Percentiles rank a stretch among this genome's conserved stretches.
phyloP scores from a whole-genome alignment of 1,284 basidiomycete species.

The Tremellales sp. region DNA sequence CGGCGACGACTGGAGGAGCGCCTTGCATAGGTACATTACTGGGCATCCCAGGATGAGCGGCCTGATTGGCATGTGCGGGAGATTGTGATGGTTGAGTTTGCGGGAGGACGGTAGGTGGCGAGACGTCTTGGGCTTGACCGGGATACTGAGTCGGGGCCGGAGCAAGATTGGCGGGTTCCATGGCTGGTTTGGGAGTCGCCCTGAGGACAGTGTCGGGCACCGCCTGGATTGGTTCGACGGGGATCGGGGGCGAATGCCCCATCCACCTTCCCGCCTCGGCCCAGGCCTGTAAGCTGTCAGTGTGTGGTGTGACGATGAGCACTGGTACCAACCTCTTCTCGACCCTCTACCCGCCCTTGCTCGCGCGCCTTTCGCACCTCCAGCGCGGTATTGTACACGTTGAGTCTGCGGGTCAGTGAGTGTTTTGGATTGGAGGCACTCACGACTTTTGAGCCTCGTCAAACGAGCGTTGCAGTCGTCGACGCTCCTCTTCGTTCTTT shows the following conservation, averaged over 20 bases:
- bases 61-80: too few species aligned
- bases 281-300: constrained; percentile 28
- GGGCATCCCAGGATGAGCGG: too few species aligned
- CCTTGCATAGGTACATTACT: too few species aligned
- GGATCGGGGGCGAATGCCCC: constrained; percentile 37
- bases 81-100: too few species aligned
- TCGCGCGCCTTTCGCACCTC: constrained; percentile 40
- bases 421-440: constrained; percentile 7
- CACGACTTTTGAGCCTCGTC: constrained; percentile 41
- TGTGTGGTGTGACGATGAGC: neutral
- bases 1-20: too few species aligned
- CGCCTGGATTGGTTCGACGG: constrained; percentile 30
- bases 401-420: constrained; percentile 18
- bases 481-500: constrained; percentile 42
- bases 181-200: constrained; percentile 24
- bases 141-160: too few species aligned
- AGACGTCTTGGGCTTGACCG: too few species aligned
- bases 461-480: constrained; percentile 27
- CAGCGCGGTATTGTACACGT: constrained; percentile 41
- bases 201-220: constrained; percentile 26
- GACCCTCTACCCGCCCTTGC: constrained; percentile 40
- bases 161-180: too few species aligned
- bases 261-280: constrained; percentile 45
- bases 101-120: too few species aligned
- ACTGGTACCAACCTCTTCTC: constrained; percentile 31